Evolutionary conservation across 2,329 filamentous ascomycete genomes (phyloP), one percentile per base, ranked within the genome.

Genomic region (Chaetomium strumarium): DNA sequence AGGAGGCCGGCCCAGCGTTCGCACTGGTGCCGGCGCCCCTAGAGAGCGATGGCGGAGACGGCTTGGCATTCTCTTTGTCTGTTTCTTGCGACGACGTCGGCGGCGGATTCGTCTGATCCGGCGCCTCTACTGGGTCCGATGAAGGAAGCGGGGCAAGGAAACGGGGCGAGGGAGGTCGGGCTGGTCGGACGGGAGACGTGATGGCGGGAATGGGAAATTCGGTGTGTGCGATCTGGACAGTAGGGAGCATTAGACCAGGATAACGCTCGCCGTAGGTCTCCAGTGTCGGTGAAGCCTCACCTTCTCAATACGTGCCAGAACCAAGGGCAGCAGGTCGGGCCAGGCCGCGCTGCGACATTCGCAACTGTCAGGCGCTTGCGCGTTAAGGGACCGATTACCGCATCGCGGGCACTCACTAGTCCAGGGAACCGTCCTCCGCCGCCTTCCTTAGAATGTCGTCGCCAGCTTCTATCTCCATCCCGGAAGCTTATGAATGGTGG

Each of bases 191-290:
- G 20, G 69, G 69, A 12, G 71, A 70, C 14, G 72, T 70, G 33
- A 78, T 76, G 48, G 81, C 70, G 49, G 87, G 87, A 61, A 86
- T 84, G 39, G 87, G 83, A 62, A 95, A 96, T 48, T 85, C 84
- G 65, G 83, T 77, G 67, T 81, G 79, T 38, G 87, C 80, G 60
- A 90, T 92, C 88, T 95, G 43, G 20, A 34, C 3, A 36, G 34
- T 33, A 30, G 11, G 48, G 46, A 55, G 34, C 55, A 54, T 29
- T 33, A 40, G 31, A 57, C 56, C 37, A 60, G 52, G 17, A 42
- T 13, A n/a, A n/a, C 14, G 12, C 13, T 13, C 2, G 7, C 2
- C 7, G 34, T n/a, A n/a, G 24, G 20, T 8, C 46, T 53, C 13
- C 20, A 19, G 9, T 11, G n/a, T n/a, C 13, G 16, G 13, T 19